Evolutionary conservation across 1,284 basidiomycete species (phyloP), one percentile per base, ranked within the genome.

Genomic region (Melanopsichium pennsylvanicum): DNA sequence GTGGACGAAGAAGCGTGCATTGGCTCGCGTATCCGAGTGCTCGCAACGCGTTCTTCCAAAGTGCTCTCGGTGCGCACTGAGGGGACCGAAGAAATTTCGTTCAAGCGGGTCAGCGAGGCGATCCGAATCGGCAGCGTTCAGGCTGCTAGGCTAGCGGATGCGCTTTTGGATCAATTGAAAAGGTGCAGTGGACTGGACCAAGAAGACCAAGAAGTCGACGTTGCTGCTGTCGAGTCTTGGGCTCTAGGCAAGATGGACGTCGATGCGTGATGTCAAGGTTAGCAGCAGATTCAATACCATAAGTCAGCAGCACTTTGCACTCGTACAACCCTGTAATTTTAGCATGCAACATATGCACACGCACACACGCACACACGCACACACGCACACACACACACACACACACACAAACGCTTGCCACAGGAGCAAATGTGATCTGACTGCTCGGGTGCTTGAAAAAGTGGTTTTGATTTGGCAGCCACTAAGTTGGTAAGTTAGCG

Each of bases 1-100:
- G 49, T 72, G 4, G 72, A 73, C 35, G 75, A 77, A 44, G 75
- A 75, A 31, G 55, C 57, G 6, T 70, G 71, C 40, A 37, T 77
- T 2, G 51, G 59, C 11, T 51, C 60, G 5, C 50, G 68, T 15
- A 56, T 75, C 2, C 58, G 66, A 32, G 64, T 77, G 26, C 37
- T 77, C 12, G 70, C 71, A 8, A 67, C 73, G 12, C 49, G 52
- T n/a, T 50, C 44, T 12, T 56, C 67, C 3, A 64, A 60, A n/a
- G 67, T 72, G 11, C 52, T 62, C 18, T 59, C 58, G 31, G 62
- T 66, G 11, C 56, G 59, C 21, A 61, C 58, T 6, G 47, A 63
- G 11, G 67, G 60, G 11, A 54, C 51, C 6, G 44, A 63, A 33
- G 67, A 64, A 41, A 70, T 70, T 36, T 39, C 56, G 4, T 70